These are phyloP conservation scores for Ceratocystis ficicola DNA, from an alignment of 2,329 filamentous ascomycete genomes.

Conservation along the genomic window DNA sequence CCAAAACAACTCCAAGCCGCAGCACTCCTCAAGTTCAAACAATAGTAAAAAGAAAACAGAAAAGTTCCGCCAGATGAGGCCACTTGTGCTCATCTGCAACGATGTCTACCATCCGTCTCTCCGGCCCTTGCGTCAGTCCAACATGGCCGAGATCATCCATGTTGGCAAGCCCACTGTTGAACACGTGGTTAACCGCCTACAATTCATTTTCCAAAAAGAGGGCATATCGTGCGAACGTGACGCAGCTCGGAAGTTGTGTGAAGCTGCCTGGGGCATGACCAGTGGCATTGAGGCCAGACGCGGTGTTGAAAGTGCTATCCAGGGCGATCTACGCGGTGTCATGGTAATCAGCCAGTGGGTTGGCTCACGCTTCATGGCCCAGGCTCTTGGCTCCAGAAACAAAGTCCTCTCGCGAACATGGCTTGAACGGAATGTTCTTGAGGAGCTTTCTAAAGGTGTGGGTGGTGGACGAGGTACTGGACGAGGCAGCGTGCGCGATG, in stretches of 20 bases:
- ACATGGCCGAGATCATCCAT: constrained; percentile 77
- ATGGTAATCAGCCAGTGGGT: constrained; percentile 87
- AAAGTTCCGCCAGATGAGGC: constrained; percentile 73
- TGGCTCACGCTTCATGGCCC: constrained; percentile 53
- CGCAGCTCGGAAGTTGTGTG: constrained; percentile 71
- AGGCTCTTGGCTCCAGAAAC: constrained; percentile 30
- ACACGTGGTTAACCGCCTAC: constrained; percentile 69
- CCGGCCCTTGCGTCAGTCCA: constrained; percentile 72
- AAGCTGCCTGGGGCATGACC: constrained; percentile 69
- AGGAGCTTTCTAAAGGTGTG: constrained; percentile 56
- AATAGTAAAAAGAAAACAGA: constrained; percentile 60
- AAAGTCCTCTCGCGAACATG: constrained; percentile 56
- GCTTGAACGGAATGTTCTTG: constrained; percentile 60
- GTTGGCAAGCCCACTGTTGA: constrained; percentile 81
- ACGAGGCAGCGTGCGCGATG: constrained; percentile 59
- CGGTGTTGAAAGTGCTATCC: constrained; percentile 54
- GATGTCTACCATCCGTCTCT: constrained; percentile 90
- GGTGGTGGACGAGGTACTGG: constrained; percentile 60
- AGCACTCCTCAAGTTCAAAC: constrained; percentile 26
- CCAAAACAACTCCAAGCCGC: constrained; percentile 54
- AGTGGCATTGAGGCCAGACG: constrained; percentile 57
- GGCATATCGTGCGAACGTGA: constrained; percentile 80
- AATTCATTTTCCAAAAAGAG: constrained; percentile 76
- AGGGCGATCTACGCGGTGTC: constrained; percentile 65
- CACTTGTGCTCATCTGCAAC: constrained; percentile 90